Evolutionary conservation across 2,329 filamentous ascomycete genomes (phyloP), one percentile per base, ranked within the genome.

Genomic region (Didymella exigua): DNA sequence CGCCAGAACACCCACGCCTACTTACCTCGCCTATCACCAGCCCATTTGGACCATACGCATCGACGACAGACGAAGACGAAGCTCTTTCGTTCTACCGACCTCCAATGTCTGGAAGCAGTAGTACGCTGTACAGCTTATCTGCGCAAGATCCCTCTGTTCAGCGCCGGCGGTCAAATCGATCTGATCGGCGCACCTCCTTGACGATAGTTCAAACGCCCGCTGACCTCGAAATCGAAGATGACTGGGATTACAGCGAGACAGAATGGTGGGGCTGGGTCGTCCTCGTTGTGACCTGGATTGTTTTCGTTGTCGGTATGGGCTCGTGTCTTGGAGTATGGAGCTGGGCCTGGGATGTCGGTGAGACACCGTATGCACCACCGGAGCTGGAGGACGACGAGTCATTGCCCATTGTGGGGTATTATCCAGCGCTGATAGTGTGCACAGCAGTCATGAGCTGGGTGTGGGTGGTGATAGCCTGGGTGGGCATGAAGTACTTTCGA

Each of bases 231-330:
- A 34, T 68, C 40, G 68, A 70, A 44, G 65, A 87, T 80, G 86
- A 88, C 56, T 95, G 91, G 88, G 91, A 96, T 76, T 97, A 98
- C 71, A 86, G 88, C 36, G 93, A 97, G 78, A 99, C 95, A 0
- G 93, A 95, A 68, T 96, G 91, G 87, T 99, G 95, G 93, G 95
- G 95, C 0, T 99, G 93, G 91, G 88, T 96, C 7, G 89, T 99
- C 42, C 80, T 99, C 27, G 79, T 89, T 34, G 88, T 91, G 41
- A 99, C 96, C 0, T 99, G 96, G 95, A 79, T 96, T 38, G 92
- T 97, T 23, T 98, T 99, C 73, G 92, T 98, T 18, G 86, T 95
- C 0, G 95, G 95, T 27, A 98, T 99, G 90, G 95, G 95, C 48
- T 96, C 90, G 45, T 97, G 92, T 74, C 83, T 98, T 40, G 93